Conservation (phyloP, 2,329 filamentous ascomycete species). For the Fusarium denticulatum region DNA sequence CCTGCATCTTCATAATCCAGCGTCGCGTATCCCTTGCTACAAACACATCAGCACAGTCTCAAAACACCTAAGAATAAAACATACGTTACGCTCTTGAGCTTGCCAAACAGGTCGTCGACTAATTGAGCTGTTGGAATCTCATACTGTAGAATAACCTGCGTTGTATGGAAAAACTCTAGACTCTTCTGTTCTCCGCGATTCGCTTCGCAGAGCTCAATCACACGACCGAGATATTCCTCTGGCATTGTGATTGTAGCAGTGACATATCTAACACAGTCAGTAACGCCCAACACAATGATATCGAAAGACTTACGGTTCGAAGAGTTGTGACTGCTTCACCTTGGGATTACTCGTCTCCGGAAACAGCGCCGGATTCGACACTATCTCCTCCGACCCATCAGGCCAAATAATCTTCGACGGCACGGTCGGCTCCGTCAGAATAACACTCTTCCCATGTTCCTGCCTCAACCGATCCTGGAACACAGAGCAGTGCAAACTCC, state of each 20-base stretch:
- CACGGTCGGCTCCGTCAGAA: conserved; percentile 95
- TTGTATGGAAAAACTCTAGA: conserved; percentile 89
- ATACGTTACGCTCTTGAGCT: conserved; percentile 85
- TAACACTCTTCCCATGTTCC: conserved; percentile 93
- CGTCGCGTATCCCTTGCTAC: conserved; percentile 86
- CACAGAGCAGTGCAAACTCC: conserved; percentile 98
- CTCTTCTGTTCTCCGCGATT: conserved; percentile 89
- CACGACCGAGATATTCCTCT: conserved; percentile 91
- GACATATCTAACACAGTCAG: conserved; percentile 64
- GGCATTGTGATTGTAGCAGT: conserved; percentile 88
- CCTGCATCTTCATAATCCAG: conserved; percentile 97
- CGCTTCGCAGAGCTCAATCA: conserved; percentile 92
- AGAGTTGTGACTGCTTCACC: conserved; percentile 56
- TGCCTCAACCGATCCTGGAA: conserved; percentile 95
- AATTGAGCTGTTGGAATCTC: conserved; percentile 87
- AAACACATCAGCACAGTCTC: neutral
- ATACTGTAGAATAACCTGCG: conserved; percentile 95
- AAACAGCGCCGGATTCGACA: conserved; percentile 89
- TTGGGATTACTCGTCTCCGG: conserved; percentile 71
- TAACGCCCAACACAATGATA: neutral
- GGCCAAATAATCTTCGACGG: conserved; percentile 86
- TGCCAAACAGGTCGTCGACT: conserved; percentile 97
- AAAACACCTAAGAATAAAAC: conserved; percentile 20
- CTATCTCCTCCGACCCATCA: conserved; percentile 79
- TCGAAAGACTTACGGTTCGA: conserved; percentile 56